phyloP scores from a whole-genome alignment of 2,329 filamentous ascomycete species.

The Aureobasidium sp. region DNA sequence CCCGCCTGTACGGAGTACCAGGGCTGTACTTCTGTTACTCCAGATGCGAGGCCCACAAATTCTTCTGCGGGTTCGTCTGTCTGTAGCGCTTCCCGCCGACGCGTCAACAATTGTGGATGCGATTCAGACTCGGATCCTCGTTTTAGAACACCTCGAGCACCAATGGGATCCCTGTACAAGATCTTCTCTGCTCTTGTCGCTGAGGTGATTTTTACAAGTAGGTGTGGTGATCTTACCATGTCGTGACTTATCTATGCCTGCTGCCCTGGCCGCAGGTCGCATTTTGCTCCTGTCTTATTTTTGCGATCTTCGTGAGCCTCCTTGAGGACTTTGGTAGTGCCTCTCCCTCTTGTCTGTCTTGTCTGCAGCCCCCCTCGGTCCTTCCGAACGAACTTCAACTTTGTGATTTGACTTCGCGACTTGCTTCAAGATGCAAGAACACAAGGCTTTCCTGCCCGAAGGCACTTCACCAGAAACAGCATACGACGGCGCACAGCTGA shows the following conservation, averaged over 20 bases:
- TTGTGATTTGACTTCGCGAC: background rate
- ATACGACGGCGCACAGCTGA: background rate
- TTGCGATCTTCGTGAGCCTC: too few species aligned
- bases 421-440: slow-evolving; percentile 3
- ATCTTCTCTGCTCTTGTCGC: slow-evolving; percentile 2
- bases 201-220: slow-evolving; percentile 6
- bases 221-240: background rate
- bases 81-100: background rate
- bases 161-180: slow-evolving; percentile 5
- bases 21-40: background rate
- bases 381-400: background rate
- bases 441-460: slow-evolving; percentile 3
- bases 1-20: background rate
- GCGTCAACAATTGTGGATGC: background rate
- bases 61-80: too few species aligned
- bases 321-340: too few species aligned
- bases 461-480: slow-evolving; percentile 1
- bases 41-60: too few species aligned
- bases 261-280: background rate
- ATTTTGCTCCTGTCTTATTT: background rate
- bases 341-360: too few species aligned
- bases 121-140: background rate
- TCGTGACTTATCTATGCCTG: slow-evolving; percentile 1
- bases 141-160: background rate
- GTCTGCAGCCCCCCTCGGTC: background rate